Evolutionary conservation across 331 rosid species (phyloP).

Genomic region (Rosa hybrid): DNA sequence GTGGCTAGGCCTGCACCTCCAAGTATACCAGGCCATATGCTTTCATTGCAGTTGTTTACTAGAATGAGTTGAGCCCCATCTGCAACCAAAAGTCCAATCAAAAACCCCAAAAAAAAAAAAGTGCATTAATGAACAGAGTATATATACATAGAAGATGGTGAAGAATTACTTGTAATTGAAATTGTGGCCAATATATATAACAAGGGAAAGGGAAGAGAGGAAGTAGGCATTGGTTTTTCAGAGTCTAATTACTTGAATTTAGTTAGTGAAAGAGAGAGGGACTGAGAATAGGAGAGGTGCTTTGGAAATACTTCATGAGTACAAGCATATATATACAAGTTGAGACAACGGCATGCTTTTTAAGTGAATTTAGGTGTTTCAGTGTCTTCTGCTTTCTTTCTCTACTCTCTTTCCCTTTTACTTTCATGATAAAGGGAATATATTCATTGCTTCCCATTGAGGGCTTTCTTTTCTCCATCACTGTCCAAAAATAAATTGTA

Average conservation of each 20-base stretch:
- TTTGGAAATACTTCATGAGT: neutral
- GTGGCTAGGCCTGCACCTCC: slow-evolving; percentile 73
- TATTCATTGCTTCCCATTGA: slow-evolving; percentile 69
- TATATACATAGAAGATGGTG: slow-evolving; percentile 4
- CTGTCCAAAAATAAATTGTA: neutral
- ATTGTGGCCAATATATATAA: slow-evolving; percentile 31
- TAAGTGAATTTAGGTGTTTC: slow-evolving; percentile 7
- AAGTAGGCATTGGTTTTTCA: slow-evolving; percentile 47
- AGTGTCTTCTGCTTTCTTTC: slow-evolving; percentile 34
- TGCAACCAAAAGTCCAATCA: slow-evolving; percentile 28
- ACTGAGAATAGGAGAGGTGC: slow-evolving; percentile 9
- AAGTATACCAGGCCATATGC: slow-evolving; percentile 91
- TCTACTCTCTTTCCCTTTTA: slow-evolving; percentile 39
- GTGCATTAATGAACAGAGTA: neutral
- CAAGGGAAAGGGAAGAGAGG: slow-evolving; percentile 29
- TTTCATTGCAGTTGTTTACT: slow-evolving; percentile 84
- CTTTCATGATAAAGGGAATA: slow-evolving; percentile 57
- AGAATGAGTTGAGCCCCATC: slow-evolving; percentile 81
- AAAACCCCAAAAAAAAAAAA: no score
- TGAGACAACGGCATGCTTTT: slow-evolving; percentile 38
- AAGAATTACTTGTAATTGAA: slow-evolving; percentile 44
- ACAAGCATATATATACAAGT: neutral
- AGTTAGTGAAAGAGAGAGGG: neutral
- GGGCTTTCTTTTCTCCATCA: slow-evolving; percentile 46
- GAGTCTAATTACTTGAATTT: neutral